Evolutionary conservation across 768 basidiomycete genomes (phyloP), one percentile per base, ranked within the genome.

Genomic region (Russula foetens): DNA sequence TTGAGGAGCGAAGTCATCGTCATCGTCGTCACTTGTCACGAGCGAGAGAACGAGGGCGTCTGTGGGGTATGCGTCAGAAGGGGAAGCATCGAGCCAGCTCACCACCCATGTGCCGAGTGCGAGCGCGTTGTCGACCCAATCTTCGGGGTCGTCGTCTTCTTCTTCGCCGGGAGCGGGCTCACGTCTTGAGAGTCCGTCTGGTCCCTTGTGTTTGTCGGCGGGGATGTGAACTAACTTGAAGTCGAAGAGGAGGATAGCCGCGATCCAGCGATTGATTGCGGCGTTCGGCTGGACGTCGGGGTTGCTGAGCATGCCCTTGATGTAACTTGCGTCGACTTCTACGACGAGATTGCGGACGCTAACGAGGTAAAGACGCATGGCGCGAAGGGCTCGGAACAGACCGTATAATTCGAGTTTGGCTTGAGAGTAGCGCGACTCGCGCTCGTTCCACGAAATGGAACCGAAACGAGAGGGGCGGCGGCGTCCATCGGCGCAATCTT

Each of bases 151-250:
- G n/a, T n/a, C n/a, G n/a, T n/a, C n/a, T n/a, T 31, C 38, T 38
- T 39, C 50, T 39, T 51, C 33, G 2, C 9, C 49, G 4, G 48
- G 46, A 1, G 14, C n/a, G 1, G 49, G 49, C 4, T 21, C 50
- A 14, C 35, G 50, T 21, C 35, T 4, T 15, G 50, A 52, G 1
- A 52, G 50, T 0, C 50, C 50, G 15, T 52, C 50, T 1, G 50
- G 50, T 2, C 50, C 23, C 0, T 52, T 33, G 23, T 52, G 50
- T 14, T 52, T 38, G 21, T 63, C 52, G 0, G 62, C 70, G 0
- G 75, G 73, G 7, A 79, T 68, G 52, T 79, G 78, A 0, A 68
- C 57, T 1, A 79, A n/a, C n/a, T n/a, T n/a, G n/a, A n/a, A n/a
- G n/a, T n/a, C n/a, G n/a, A n/a, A n/a, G n/a, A n/a, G n/a, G n/a